A percentile compares a stretch with the other conserved stretches of the same genome.
Evolutionary conservation across 768 basidiomycete genomes (phyloP).

Genomic region (Mycena vulgaris): DNA sequence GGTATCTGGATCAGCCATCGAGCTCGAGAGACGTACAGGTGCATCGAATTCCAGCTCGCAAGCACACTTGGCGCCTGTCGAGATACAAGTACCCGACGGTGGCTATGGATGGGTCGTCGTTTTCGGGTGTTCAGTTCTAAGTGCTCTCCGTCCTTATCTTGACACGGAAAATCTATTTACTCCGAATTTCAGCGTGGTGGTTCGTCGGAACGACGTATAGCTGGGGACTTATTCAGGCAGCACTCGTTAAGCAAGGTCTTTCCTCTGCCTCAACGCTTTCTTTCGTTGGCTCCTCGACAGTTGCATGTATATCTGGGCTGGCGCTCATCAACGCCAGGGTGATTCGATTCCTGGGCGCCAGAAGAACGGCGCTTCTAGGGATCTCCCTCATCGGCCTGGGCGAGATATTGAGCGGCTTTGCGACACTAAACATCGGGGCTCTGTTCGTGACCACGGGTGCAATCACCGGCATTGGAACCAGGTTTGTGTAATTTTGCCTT

Average conservation of each 20-base stretch:
- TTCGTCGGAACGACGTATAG: constrained; percentile 46
- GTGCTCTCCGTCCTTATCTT: constrained; percentile 35
- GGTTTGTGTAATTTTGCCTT: constrained; percentile 22
- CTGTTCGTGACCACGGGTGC: constrained; percentile 47
- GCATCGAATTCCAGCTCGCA: neutral
- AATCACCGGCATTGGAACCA: constrained; percentile 47
- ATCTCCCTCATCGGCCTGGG: constrained; percentile 48
- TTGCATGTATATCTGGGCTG: constrained; percentile 47
- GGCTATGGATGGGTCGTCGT: constrained; percentile 53
- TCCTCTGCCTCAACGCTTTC: constrained; percentile 45
- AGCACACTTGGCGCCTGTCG: neutral
- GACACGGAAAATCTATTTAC: neutral
- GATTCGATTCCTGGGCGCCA: constrained; percentile 49
- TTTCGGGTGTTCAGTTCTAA: constrained; percentile 45
- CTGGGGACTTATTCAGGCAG: constrained; percentile 49
- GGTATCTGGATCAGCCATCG: too few relatives aligned
- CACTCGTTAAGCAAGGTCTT: constrained; percentile 45
- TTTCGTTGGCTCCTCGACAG: constrained; percentile 50
- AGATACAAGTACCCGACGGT: constrained; percentile 41
- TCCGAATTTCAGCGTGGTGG: constrained; percentile 40
- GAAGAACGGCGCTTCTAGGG: constrained; percentile 45
- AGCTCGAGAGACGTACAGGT: constrained; percentile 4
- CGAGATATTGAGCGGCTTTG: constrained; percentile 46
- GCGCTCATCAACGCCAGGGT: constrained; percentile 48
- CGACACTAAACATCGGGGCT: constrained; percentile 40